Conservation (phyloP, 306 rosid genomes). For the Bauhinia variegata region DNA sequence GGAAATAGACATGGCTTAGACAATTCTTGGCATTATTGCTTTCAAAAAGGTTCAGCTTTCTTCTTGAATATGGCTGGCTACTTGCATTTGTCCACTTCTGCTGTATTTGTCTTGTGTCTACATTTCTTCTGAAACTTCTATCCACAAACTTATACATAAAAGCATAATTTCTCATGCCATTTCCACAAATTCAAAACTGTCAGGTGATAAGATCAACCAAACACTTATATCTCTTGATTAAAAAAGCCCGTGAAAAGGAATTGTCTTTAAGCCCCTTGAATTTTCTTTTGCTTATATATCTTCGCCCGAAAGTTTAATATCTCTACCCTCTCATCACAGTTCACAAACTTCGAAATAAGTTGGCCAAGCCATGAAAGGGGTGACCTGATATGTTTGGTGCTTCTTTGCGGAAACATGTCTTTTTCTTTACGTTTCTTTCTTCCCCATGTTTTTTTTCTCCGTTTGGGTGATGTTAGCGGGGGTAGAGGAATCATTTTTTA, state of each 20-base stretch:
- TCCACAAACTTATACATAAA: constrained; percentile 35
- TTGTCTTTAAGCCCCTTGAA: constrained; percentile 30
- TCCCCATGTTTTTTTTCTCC: not conserved
- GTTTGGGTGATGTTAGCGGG: constrained; percentile 26
- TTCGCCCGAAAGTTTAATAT: not conserved
- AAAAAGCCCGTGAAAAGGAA: not conserved
- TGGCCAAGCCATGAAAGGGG: constrained; percentile 15
- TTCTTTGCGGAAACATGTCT: too few species aligned
- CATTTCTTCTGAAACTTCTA: constrained; percentile 40
- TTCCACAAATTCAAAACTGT: constrained; percentile 35
- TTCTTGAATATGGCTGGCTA: constrained; percentile 25
- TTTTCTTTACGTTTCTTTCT: not conserved
- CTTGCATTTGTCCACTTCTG: constrained; percentile 43
- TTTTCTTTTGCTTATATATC: constrained; percentile 3
- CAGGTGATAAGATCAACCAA: constrained; percentile 33
- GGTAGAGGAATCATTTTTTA: constrained; percentile 18
- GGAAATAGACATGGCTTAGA: constrained; percentile 10
- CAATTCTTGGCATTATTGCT: constrained; percentile 38
- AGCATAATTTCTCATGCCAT: not conserved
- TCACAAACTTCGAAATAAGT: constrained; percentile 24
- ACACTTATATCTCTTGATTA: constrained; percentile 3
- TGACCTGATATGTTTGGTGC: constrained; percentile 9
- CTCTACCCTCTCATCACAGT: constrained; percentile 5
- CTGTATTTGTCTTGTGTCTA: constrained; percentile 26
- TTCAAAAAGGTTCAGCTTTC: constrained; percentile 20